Percentiles rank a stretch among this genome's conserved stretches.
These are phyloP conservation scores for Bryoglossum gracile DNA, from an alignment of 495 filamentous ascomycete genomes.

Conservation along the genomic window DNA sequence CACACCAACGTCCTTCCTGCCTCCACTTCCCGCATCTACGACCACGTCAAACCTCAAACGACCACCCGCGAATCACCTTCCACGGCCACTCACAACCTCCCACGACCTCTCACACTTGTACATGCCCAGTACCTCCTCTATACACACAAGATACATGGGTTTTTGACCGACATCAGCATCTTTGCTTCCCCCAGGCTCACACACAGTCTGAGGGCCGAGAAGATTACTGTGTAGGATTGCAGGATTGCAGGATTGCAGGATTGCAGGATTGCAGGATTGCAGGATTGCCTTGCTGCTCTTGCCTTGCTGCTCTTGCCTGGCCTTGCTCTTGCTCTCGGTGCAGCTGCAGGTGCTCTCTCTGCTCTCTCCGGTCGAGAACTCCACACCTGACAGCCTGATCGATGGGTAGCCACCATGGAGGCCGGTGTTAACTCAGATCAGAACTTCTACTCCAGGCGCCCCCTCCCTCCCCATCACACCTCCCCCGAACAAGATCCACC, in stretches of 20 bases:
- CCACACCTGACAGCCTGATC: conserved; percentile 14
- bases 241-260: no score
- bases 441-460: conserved; percentile 24
- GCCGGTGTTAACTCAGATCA: conserved; percentile 23
- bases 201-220: conserved; percentile 1
- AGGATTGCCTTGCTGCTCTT: no score
- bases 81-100: conserved; percentile 16
- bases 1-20: no score
- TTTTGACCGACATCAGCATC: conserved; percentile 1
- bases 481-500: conserved; percentile 10
- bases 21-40: no score
- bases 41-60: conserved; percentile 18
- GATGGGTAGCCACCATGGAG: conserved; percentile 25
- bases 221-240: no score
- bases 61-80: conserved; percentile 15
- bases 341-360: no score
- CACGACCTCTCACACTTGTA: conserved; percentile 22
- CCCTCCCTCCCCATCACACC: background rate
- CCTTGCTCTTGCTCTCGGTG: no score
- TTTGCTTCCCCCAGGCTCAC: background rate
- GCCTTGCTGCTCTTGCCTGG: no score
- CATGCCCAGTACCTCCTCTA: no score
- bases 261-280: no score
- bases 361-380: no score
- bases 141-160: no score